Evolutionary conservation across 2,329 filamentous ascomycete species (phyloP).

Genomic region (Plenodomus lindquistii): DNA sequence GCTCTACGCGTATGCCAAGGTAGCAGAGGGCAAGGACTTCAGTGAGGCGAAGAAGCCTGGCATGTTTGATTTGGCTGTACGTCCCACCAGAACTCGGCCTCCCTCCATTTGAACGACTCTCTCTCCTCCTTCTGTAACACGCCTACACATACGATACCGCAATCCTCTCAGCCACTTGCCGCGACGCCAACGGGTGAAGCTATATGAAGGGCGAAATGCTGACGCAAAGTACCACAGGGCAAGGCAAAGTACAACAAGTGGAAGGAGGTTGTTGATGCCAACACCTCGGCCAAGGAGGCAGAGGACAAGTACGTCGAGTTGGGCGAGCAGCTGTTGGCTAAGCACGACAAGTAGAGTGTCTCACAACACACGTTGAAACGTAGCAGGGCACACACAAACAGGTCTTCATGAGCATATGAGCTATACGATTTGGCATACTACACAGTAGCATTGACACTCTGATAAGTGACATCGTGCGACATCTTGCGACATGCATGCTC

Average conservation of each 20-base stretch:
- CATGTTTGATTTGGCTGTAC: conserved; percentile 72
- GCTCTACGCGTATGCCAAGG: conserved; percentile 57
- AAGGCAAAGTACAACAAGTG: conserved; percentile 82
- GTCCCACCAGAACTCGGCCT: conserved; percentile 23
- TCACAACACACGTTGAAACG: too few species aligned
- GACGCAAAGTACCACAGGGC: conserved; percentile 56
- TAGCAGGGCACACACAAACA: too few species aligned
- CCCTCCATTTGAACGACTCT: background rate
- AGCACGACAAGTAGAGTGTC: conserved; percentile 60
- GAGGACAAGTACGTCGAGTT: conserved; percentile 76
- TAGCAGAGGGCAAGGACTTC: conserved; percentile 46
- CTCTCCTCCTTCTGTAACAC: background rate
- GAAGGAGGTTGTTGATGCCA: conserved; percentile 70
- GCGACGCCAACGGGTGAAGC: too few species aligned
- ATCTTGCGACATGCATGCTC: too few species aligned
- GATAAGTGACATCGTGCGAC: too few species aligned
- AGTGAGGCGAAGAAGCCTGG: conserved; percentile 57
- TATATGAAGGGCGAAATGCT: conserved; percentile 2
- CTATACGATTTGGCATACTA: too few species aligned
- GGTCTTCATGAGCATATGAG: too few species aligned
- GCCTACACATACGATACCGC: background rate
- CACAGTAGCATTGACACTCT: too few species aligned
- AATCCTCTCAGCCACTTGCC: background rate
- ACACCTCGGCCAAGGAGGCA: conserved; percentile 65
- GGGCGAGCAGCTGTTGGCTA: conserved; percentile 71